Evolutionary conservation across 495 filamentous ascomycete species (phyloP).

Genomic region (Daldinia bambusicola): DNA sequence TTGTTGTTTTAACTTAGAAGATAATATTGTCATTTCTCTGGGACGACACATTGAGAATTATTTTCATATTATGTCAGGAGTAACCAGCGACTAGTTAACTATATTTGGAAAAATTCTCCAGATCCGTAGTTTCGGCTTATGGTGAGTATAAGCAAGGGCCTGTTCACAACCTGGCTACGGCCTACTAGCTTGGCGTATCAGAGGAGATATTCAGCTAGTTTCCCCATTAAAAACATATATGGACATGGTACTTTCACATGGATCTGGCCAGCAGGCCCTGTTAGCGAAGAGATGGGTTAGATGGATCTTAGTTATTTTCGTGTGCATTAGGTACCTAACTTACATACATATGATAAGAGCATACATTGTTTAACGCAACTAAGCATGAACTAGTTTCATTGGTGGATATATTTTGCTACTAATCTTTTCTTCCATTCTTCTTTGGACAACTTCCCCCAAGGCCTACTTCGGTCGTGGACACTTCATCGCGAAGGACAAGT

Average conservation of each 20-base stretch:
- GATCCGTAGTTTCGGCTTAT: conserved; percentile 7
- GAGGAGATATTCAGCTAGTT: neutral
- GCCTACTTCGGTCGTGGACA: no score
- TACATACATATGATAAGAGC: conserved; percentile 2
- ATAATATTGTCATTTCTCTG: neutral
- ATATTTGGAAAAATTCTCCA: neutral
- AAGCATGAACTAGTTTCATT: neutral
- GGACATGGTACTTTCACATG: neutral
- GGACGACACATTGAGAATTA: neutral
- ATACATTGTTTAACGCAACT: neutral
- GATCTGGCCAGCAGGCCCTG: neutral
- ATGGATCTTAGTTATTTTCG: conserved; percentile 1
- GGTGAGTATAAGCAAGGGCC: neutral
- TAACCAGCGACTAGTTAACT: no score
- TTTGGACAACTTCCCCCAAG: neutral
- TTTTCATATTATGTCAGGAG: neutral
- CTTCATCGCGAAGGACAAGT: no score
- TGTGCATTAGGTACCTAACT: neutral
- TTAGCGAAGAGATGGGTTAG: conserved; percentile 2
- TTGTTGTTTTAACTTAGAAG: neutral
- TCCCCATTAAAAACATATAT: neutral
- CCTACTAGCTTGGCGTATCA: neutral
- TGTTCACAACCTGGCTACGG: neutral
- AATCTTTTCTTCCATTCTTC: neutral
- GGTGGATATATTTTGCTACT: neutral